A percentile compares a stretch with the other conserved stretches of the same genome.
Conservation (phyloP, 2,329 filamentous ascomycete species). For the Nakataea oryzae region DNA sequence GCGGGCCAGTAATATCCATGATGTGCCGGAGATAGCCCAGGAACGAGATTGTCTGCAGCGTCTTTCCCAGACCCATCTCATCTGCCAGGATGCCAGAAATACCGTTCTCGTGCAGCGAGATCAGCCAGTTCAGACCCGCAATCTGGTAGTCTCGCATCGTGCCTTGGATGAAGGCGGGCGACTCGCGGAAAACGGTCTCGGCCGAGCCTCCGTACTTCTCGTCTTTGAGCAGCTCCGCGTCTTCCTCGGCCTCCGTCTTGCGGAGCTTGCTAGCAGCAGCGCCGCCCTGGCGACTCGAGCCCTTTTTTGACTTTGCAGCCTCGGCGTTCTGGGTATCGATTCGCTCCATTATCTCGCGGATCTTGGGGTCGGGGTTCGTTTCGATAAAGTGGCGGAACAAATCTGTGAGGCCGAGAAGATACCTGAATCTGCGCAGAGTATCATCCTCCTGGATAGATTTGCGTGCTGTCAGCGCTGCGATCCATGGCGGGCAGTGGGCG, state of each 20-base stretch:
- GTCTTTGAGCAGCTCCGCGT: constrained; percentile 78
- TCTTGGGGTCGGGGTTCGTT: constrained; percentile 88
- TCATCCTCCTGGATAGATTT: constrained; percentile 65
- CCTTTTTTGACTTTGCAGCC: constrained; percentile 60
- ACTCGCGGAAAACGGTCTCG: constrained; percentile 88
- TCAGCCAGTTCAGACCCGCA: constrained; percentile 91
- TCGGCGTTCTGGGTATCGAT: constrained; percentile 90
- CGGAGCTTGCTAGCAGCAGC: constrained; percentile 68
- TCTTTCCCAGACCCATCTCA: constrained; percentile 98
- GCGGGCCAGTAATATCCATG: constrained; percentile 79
- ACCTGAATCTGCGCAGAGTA: constrained; percentile 86
- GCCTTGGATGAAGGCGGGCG: constrained; percentile 79
- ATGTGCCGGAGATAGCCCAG: constrained; percentile 89
- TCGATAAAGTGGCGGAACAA: constrained; percentile 99
- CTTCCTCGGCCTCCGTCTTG: constrained; percentile 94
- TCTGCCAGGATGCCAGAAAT: constrained; percentile 97
- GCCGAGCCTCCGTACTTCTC: constrained; percentile 81
- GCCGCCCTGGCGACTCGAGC: constrained; percentile 70
- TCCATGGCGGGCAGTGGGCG: background rate
- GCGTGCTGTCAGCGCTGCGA: constrained; percentile 2
- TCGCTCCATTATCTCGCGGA: constrained; percentile 86
- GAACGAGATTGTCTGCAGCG: constrained; percentile 93
- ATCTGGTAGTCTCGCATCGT: constrained; percentile 95
- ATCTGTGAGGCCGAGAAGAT: constrained; percentile 88
- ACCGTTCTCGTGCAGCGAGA: constrained; percentile 95